Percentiles rank a stretch among this genome's conserved stretches.
Evolutionary conservation across 164 flowering plant species (phyloP).

Genomic region (Vitis rupestris): DNA sequence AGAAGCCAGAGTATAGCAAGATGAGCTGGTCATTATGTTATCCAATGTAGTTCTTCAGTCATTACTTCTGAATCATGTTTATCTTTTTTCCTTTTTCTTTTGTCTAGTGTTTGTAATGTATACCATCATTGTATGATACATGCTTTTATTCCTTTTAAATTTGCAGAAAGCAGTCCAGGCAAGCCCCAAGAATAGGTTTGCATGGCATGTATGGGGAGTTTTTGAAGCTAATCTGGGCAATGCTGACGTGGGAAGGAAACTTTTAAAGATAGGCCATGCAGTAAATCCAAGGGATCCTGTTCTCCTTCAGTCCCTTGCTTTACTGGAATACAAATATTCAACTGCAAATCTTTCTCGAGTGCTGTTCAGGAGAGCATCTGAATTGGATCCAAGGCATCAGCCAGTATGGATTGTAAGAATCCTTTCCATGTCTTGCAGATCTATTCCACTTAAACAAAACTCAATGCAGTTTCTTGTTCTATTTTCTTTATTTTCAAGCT

Average conservation of each 20-base stretch:
- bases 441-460: background rate
- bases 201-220: constrained; percentile 97
- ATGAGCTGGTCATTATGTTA: background rate
- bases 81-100: background rate
- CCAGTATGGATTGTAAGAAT: constrained; percentile 88
- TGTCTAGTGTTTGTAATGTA: background rate
- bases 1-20: background rate
- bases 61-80: background rate
- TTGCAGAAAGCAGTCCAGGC: constrained; percentile 85
- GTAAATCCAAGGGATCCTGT: constrained; percentile 95
- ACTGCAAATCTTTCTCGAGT: constrained; percentile 77
- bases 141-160: background rate
- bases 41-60: background rate
- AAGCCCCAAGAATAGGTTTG: constrained; percentile 96
- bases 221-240: constrained; percentile 80
- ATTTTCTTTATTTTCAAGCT: background rate
- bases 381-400: constrained; percentile 84
- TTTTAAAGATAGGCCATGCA: constrained; percentile 86
- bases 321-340: constrained; percentile 80
- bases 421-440: background rate
- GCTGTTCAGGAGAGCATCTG: constrained; percentile 82
- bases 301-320: constrained; percentile 90
- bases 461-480: background rate
- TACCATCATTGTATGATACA: background rate
- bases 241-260: constrained; percentile 73